Conservation (phyloP, 192 early-diverging fungal genomes). For the Gaertneriomyces semiglobifer region DNA sequence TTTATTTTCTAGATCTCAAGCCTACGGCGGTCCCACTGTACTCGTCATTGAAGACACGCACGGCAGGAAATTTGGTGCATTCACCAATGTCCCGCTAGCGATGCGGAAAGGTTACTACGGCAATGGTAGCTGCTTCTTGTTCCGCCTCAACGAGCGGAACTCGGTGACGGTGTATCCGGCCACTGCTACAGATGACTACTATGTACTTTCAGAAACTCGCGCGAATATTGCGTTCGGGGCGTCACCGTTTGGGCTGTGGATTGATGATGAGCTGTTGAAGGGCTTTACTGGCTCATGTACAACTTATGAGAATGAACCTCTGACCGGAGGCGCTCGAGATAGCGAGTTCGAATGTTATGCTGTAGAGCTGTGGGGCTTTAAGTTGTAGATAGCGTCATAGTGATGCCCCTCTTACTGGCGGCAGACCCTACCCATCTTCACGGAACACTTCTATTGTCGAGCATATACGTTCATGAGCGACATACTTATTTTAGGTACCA, state of each 20-base stretch:
- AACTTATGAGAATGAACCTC: conserved; percentile 47
- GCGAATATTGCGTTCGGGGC: conserved; percentile 35
- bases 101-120: conserved; percentile 45
- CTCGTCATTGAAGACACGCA: conserved; percentile 35
- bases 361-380: conserved; percentile 47
- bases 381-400: background rate
- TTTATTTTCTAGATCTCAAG: conserved; percentile 50
- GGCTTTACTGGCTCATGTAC: conserved; percentile 46
- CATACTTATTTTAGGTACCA: no score
- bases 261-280: conserved; percentile 44
- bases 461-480: no score
- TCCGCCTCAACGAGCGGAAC: conserved; percentile 1
- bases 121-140: conserved; percentile 31
- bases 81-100: conserved; percentile 33
- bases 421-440: no score
- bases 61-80: conserved; percentile 45
- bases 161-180: conserved; percentile 22
- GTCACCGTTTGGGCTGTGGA: conserved; percentile 51
- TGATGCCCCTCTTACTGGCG: no score
- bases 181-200: conserved; percentile 36
- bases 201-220: conserved; percentile 26
- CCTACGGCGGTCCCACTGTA: conserved; percentile 26
- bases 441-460: no score
- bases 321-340: conserved; percentile 14
- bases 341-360: conserved; percentile 37